Conservation (phyloP, 345 rosid species). For the Zanthoxylum bungeanum region DNA sequence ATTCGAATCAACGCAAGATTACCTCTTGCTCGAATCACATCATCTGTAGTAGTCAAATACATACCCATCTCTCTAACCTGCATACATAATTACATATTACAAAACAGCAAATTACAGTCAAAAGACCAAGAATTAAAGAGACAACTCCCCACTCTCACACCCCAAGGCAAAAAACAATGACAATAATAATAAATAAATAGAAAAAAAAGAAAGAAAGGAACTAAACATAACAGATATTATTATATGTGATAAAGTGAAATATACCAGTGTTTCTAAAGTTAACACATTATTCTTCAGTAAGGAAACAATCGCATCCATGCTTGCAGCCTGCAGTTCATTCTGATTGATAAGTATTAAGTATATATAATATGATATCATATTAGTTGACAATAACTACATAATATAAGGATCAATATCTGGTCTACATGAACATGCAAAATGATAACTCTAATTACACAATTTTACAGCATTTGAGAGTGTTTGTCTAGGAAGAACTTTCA, state of each 20-base stretch:
- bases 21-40: conserved; percentile 76
- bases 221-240: not conserved
- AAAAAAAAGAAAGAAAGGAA: not conserved
- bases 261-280: conserved; percentile 57
- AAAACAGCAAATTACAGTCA: not conserved
- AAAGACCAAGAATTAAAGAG: not conserved
- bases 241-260: conserved; percentile 1
- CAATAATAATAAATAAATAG: not conserved
- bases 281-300: conserved; percentile 54
- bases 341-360: not conserved
- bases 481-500: not conserved
- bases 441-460: not conserved
- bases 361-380: not conserved
- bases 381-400: not conserved
- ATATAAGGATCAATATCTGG: not conserved
- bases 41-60: conserved; percentile 78
- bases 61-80: conserved; percentile 83
- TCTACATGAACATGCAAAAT: not conserved
- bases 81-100: not conserved
- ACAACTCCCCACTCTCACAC: not conserved
- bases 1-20: not conserved
- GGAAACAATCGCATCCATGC: conserved; percentile 56
- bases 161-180: not conserved
- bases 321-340: conserved; percentile 50
- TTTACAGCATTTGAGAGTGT: not conserved